A percentile compares a stretch with the other conserved stretches of the same genome.
phyloP scores from a whole-genome alignment of 768 basidiomycete genomes.

The Cubamyces sp. region DNA sequence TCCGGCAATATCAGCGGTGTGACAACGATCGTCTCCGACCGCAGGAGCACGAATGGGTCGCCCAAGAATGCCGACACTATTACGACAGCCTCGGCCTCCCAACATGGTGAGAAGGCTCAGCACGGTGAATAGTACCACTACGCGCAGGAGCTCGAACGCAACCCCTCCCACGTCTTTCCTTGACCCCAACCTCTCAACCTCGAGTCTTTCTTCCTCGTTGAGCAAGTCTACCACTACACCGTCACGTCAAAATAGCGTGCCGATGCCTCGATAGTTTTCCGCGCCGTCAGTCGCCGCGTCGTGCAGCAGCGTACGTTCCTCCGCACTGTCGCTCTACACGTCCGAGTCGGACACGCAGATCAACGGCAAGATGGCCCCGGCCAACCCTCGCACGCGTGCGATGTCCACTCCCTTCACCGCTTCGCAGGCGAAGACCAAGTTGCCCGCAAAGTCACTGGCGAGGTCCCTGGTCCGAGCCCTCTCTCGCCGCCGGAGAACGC shows the following conservation, averaged over 20 bases:
- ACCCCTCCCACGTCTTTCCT: constrained; percentile 38
- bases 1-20: constrained; percentile 49
- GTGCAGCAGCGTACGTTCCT: constrained; percentile 29
- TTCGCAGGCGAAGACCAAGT: constrained; percentile 17
- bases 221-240: constrained; percentile 29
- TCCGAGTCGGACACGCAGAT: constrained; percentile 29
- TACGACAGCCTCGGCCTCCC: constrained; percentile 33
- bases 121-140: constrained; percentile 16
- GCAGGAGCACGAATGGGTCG: constrained; percentile 25
- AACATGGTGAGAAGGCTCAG: constrained; percentile 14
- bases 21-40: constrained; percentile 48
- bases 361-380: too few species aligned
- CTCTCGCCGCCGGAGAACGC: too few species aligned
- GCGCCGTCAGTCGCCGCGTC: constrained; percentile 29
- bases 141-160: constrained; percentile 40
- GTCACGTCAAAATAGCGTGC: constrained; percentile 31
- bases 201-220: constrained; percentile 21
- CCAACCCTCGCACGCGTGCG: too few species aligned
- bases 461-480: constrained; percentile 21
- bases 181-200: constrained; percentile 43
- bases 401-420: too few species aligned
- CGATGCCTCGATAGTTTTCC: constrained; percentile 1
- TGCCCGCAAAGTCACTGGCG: constrained; percentile 24
- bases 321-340: constrained; percentile 27
- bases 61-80: constrained; percentile 26